phyloP scores from a whole-genome alignment of 306 rosid species.

The Amphicarpaea edgeworthii region DNA sequence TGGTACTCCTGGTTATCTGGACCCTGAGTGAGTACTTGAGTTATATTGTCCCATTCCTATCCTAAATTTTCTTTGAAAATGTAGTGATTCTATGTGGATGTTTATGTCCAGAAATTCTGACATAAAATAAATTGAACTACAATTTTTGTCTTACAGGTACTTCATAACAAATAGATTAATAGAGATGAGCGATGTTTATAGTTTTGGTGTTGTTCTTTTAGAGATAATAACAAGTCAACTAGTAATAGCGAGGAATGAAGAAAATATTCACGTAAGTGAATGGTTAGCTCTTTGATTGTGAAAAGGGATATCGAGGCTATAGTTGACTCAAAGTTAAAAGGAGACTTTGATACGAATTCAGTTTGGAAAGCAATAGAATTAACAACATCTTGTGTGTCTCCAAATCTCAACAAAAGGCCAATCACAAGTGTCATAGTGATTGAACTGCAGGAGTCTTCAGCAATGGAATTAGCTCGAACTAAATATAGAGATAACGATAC shows the following conservation, averaged over 20 bases:
- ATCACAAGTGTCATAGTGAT: slow-evolving; percentile 46
- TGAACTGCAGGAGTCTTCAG: slow-evolving; percentile 52
- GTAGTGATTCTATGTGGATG: neutral
- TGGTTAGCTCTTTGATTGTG: too few relatives aligned
- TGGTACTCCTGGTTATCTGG: too few relatives aligned
- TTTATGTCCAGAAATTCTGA: neutral
- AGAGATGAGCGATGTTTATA: too few relatives aligned
- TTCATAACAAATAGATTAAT: too few relatives aligned
- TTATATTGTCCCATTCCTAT: neutral
- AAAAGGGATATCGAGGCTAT: too few relatives aligned
- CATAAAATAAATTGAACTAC: neutral
- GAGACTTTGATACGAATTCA: too few relatives aligned
- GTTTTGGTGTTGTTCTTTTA: slow-evolving; percentile 58
- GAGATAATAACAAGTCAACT: slow-evolving; percentile 57
- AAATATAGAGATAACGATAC: neutral
- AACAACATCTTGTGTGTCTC: too few relatives aligned
- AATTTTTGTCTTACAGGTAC: slow-evolving; percentile 14
- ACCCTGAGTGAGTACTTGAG: too few relatives aligned
- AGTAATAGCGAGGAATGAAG: slow-evolving; percentile 29
- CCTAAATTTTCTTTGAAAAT: neutral
- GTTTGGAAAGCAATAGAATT: too few relatives aligned
- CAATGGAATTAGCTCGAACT: slow-evolving; percentile 24
- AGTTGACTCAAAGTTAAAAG: too few relatives aligned
- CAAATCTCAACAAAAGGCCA: too few relatives aligned
- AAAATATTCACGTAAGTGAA: slow-evolving; percentile 44